Percentiles rank a stretch among this genome's conserved stretches.
phyloP scores from a whole-genome alignment of 2,329 filamentous ascomycete species.

The Ophiostoma sp. region DNA sequence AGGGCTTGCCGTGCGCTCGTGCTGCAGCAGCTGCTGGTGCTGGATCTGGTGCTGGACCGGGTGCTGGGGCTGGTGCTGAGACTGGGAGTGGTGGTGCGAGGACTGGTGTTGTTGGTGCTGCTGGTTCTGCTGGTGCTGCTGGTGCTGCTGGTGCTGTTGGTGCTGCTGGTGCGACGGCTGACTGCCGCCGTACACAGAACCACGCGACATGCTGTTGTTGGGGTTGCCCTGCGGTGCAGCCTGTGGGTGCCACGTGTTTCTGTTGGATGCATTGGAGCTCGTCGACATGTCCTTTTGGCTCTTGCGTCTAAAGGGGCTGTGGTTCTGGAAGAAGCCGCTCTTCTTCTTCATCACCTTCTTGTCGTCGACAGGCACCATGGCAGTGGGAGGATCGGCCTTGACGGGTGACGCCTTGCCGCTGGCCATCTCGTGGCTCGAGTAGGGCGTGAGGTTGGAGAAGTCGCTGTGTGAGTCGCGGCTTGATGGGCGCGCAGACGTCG shows the following conservation, averaged over 20 bases:
- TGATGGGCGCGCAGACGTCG: slow-evolving; percentile 66
- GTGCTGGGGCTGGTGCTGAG: background rate
- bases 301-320: slow-evolving; percentile 88
- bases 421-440: slow-evolving; percentile 73
- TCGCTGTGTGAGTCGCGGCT: slow-evolving; percentile 89
- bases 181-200: slow-evolving; percentile 19
- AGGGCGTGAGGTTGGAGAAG: slow-evolving; percentile 80
- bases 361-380: slow-evolving; percentile 50
- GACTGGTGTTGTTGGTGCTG: slow-evolving; percentile 21
- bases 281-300: slow-evolving; percentile 66
- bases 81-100: slow-evolving; percentile 9
- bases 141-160: slow-evolving; percentile 16
- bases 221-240: background rate
- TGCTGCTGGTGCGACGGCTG: slow-evolving; percentile 9
- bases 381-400: slow-evolving; percentile 44
- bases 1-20: slow-evolving; percentile 57
- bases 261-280: slow-evolving; percentile 37
- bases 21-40: slow-evolving; percentile 36
- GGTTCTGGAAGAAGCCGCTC: slow-evolving; percentile 88
- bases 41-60: slow-evolving; percentile 19
- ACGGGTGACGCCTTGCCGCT: slow-evolving; percentile 69
- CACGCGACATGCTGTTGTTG: slow-evolving; percentile 25
- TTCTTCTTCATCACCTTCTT: slow-evolving; percentile 64
- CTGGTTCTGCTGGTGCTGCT: slow-evolving; percentile 14
- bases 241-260: slow-evolving; percentile 56